Evolutionary conservation across 495 filamentous ascomycete species (phyloP).

Genomic region (Aspergillus diversus): DNA sequence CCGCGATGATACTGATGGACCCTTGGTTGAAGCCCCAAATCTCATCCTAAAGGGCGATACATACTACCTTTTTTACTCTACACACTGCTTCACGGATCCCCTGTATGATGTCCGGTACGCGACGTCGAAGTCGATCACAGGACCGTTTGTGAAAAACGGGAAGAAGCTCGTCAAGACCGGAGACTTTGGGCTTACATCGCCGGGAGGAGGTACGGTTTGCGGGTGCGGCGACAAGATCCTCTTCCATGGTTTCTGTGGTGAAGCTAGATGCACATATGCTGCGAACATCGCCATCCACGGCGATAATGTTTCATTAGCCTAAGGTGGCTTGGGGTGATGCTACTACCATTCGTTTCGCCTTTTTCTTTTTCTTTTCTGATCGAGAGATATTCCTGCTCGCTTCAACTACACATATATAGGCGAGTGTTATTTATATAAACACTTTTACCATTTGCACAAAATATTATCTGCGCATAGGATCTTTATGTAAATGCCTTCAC

Average conservation of each 20-base stretch:
- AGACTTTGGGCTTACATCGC: conserved; percentile 47
- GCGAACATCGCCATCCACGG: conserved; percentile 38
- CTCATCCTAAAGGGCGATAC: conserved; percentile 48
- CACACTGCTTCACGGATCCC: conserved; percentile 56
- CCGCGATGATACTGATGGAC: conserved; percentile 57
- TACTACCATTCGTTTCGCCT: not conserved
- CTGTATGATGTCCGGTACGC: conserved; percentile 61
- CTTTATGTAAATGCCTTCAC: too few relatives aligned
- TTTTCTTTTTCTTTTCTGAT: not conserved
- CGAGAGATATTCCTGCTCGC: not conserved
- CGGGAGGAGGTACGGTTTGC: conserved; percentile 56
- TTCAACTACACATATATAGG: not conserved
- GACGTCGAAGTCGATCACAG: conserved; percentile 46
- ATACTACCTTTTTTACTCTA: conserved; percentile 66
- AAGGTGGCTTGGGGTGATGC: not conserved
- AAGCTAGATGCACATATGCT: conserved; percentile 41
- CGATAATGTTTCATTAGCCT: conserved; percentile 30
- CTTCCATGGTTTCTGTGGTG: conserved; percentile 55
- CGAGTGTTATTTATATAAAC: too few relatives aligned
- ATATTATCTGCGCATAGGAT: too few relatives aligned
- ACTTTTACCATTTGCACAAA: too few relatives aligned
- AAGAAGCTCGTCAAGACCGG: conserved; percentile 43
- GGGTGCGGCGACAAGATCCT: conserved; percentile 49
- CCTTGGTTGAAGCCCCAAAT: conserved; percentile 64
- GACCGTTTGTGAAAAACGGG: conserved; percentile 50